Evolutionary conservation across 805 yeast species (phyloP).

Genomic region (Priceomyces melissophilus): DNA sequence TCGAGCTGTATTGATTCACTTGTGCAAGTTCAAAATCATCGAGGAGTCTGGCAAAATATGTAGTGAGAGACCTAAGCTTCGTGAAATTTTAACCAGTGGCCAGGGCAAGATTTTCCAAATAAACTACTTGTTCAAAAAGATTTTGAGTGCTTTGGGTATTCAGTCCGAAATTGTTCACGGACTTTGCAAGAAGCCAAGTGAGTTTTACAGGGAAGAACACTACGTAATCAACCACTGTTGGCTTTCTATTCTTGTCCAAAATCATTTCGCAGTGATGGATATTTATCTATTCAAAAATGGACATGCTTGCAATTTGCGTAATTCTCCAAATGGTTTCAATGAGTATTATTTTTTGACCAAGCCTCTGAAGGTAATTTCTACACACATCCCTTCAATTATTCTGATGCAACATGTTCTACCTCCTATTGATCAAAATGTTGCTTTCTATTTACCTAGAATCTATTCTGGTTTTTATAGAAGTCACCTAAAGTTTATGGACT

Average conservation of each 20-base stretch:
- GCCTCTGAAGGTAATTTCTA: conserved; percentile 72
- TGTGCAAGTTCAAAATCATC: conserved; percentile 58
- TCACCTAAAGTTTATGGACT: conserved; percentile 58
- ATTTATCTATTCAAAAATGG: conserved; percentile 37
- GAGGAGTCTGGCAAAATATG: conserved; percentile 34
- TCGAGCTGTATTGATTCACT: conserved; percentile 60
- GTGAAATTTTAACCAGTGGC: conserved; percentile 41
- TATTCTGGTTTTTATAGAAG: conserved; percentile 74
- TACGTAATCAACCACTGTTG: conserved; percentile 77
- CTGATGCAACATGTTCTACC: conserved; percentile 86
- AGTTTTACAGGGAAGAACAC: conserved; percentile 47
- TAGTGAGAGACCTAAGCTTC: conserved; percentile 39
- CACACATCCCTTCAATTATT: conserved; percentile 80
- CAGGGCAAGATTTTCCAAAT: conserved; percentile 68
- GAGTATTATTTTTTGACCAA: conserved; percentile 73
- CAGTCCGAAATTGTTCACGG: conserved; percentile 79
- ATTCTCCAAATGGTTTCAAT: conserved; percentile 24
- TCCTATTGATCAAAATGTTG: conserved; percentile 72
- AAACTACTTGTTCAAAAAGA: conserved; percentile 69
- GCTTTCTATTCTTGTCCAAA: conserved; percentile 74
- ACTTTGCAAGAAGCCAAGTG: conserved; percentile 76
- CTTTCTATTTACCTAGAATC: conserved; percentile 79
- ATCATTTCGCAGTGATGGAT: conserved; percentile 80
- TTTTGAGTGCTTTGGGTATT: conserved; percentile 67
- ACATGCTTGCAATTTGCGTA: conserved; percentile 28